phyloP scores from a whole-genome alignment of 2,329 filamentous ascomycete species.

The Sphaerulina populicola region DNA sequence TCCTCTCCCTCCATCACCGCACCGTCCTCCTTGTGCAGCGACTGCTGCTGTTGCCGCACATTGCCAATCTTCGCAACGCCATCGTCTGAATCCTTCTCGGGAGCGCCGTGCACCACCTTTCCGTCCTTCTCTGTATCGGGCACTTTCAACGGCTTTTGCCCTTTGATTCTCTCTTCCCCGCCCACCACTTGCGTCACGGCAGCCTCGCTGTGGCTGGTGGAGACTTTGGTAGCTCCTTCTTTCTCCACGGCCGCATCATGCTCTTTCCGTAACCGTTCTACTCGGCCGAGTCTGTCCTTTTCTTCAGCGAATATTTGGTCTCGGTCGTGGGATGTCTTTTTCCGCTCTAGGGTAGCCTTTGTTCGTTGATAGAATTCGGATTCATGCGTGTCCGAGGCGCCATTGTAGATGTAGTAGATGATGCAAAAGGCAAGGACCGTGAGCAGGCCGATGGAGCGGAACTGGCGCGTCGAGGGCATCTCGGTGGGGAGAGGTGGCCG shows the following conservation, averaged over 20 bases:
- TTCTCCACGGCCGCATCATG: slow-evolving; percentile 25
- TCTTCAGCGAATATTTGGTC: slow-evolving; percentile 25
- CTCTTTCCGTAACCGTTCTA: slow-evolving; percentile 28
- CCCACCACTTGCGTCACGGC: slow-evolving; percentile 47
- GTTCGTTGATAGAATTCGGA: slow-evolving; percentile 52
- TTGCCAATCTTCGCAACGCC: slow-evolving; percentile 42
- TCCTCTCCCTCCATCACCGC: slow-evolving; percentile 16
- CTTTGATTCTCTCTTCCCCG: slow-evolving; percentile 43
- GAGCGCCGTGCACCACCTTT: slow-evolving; percentile 29
- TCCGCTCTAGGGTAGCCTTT: slow-evolving; percentile 46
- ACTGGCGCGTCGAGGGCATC: slow-evolving; percentile 64
- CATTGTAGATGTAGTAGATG: slow-evolving; percentile 64
- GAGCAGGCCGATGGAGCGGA: slow-evolving; percentile 59
- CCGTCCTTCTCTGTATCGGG: slow-evolving; percentile 7
- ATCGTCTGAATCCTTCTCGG: slow-evolving; percentile 33
- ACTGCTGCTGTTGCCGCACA: slow-evolving; percentile 20
- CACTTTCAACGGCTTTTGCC: slow-evolving; percentile 44
- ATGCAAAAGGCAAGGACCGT: slow-evolving; percentile 57
- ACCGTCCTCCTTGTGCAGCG: neutral
- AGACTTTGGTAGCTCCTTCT: slow-evolving; percentile 9
- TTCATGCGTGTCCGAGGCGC: slow-evolving; percentile 45
- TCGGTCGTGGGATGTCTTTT: slow-evolving; percentile 33
- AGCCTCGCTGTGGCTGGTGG: slow-evolving; percentile 25
- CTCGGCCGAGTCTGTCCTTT: slow-evolving; percentile 22
- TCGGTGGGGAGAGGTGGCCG: neutral